Evolutionary conservation across 2,329 filamentous ascomycete genomes (phyloP), one percentile per base, ranked within the genome.

Genomic region (Eurotiales sp.): DNA sequence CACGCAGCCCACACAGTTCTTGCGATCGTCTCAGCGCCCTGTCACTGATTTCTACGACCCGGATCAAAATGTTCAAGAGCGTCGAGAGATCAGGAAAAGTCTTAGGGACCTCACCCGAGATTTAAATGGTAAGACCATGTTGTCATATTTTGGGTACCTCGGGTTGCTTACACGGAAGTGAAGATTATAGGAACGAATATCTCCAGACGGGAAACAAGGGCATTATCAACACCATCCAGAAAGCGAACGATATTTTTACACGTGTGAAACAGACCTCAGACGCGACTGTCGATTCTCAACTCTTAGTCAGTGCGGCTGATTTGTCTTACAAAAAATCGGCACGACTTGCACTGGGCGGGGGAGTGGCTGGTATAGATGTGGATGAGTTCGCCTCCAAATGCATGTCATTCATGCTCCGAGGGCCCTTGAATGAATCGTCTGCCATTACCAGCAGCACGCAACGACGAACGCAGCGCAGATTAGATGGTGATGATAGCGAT

Each of bases 371-470:
- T 7, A 74, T 99, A 19, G 91, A 97, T 62, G 78, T 95, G 0
- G 91, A 97, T 55, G 88, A 96, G 61, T 95, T 97, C 62, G 83
- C 97, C 12, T 87, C 88, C 0, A 95, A 95, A 69, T 92, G 87
- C 67, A 90, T 95, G 54, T 82, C 81, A 3, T 97, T 88, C 65
- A 96, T 97, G 90, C 83, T 82, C 19, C 78, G 81, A 30, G 86
- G 83, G 3, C 74, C 79, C 7, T 79, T 78, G 10, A 79, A 81
- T 21, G 70, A 71, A 12, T 74, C 80, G 44, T 75, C 79, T 34
- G 65, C 78, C 36, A 71, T 67, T 17, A 64, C 57, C 10, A 64
- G 56, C 50, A 60, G 63, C 47, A 71, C 68, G 2, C 72, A 74
- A 56, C 65, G 68, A 44, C 61, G 71, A 55, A 76, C 77, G 8